These are phyloP conservation scores for Teratosphaeria zuluensis DNA, from an alignment of 2,329 filamentous ascomycete genomes.

Conservation along the genomic window DNA sequence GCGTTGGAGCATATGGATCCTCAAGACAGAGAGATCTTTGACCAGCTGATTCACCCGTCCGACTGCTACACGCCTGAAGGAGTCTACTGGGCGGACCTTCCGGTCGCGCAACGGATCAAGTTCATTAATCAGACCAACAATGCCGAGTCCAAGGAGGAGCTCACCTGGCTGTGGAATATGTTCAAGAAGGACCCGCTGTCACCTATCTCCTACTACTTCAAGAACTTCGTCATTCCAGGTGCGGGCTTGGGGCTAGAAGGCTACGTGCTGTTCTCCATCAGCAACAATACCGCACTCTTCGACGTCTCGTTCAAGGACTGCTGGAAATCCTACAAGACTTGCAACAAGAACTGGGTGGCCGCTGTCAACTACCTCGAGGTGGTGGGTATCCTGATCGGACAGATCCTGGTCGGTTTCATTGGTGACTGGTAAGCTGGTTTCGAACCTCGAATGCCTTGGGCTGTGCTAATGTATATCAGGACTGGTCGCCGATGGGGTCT, in stretches of 20 bases:
- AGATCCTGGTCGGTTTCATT: slow-evolving; percentile 70
- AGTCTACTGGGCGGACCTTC: slow-evolving; percentile 4
- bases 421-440: slow-evolving; percentile 46
- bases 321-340: slow-evolving; percentile 38
- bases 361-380: slow-evolving; percentile 84
- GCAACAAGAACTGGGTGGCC: slow-evolving; percentile 66
- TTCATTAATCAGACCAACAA: slow-evolving; percentile 1
- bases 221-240: slow-evolving; percentile 2
- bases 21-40: not conserved
- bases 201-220: slow-evolving; percentile 3
- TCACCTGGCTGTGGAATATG: slow-evolving; percentile 3
- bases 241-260: slow-evolving; percentile 3
- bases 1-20: not conserved
- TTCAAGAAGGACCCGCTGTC: slow-evolving; percentile 4
- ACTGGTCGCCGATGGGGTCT: slow-evolving; percentile 84
- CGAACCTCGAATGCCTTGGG: not conserved
- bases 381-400: slow-evolving; percentile 82
- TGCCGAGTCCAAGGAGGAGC: slow-evolving; percentile 1
- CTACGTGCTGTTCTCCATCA: slow-evolving; percentile 5
- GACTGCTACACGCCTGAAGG: not conserved
- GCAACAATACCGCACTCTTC: slow-evolving; percentile 2
- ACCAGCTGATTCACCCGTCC: not conserved
- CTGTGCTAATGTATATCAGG: not conserved
- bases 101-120: not conserved
- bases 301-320: slow-evolving; percentile 1